Conservation (phyloP, 495 filamentous ascomycete genomes). For the Neurospora africana region DNA sequence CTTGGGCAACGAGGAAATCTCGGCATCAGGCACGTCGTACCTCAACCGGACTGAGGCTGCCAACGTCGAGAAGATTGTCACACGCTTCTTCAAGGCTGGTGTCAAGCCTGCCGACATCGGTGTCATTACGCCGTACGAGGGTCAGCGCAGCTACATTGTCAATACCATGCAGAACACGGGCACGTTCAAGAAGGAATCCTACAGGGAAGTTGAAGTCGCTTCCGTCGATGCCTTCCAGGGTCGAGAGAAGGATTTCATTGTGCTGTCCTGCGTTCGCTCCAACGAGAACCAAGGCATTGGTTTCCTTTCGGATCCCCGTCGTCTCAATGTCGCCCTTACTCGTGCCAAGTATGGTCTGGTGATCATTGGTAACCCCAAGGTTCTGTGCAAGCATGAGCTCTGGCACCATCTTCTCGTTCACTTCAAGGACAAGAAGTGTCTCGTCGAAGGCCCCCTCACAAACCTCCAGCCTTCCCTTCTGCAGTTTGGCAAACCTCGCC, state of each 20-base stretch:
- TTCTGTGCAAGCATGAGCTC: constrained; percentile 91
- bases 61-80: constrained; percentile 97
- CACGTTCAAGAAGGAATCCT: constrained; percentile 94
- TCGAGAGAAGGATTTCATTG: constrained; percentile 98
- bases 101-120: constrained; percentile 86
- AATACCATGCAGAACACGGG: constrained; percentile 97
- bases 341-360: constrained; percentile 93
- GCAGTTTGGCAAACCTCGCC: constrained; percentile 90
- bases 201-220: constrained; percentile 98
- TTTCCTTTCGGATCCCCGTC: constrained; percentile 95
- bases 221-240: constrained; percentile 99
- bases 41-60: constrained; percentile 94
- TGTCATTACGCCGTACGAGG: constrained; percentile 98
- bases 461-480: constrained; percentile 91
- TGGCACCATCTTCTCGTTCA: constrained; percentile 96
- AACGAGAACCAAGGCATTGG: constrained; percentile 99
- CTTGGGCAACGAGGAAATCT: constrained; percentile 94
- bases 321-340: constrained; percentile 97
- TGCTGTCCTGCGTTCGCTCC: constrained; percentile 94
- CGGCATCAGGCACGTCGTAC: constrained; percentile 93
- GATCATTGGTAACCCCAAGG: constrained; percentile 96
- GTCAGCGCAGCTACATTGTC: constrained; percentile 95
- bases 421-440: constrained; percentile 93
- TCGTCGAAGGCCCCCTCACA: constrained; percentile 93
- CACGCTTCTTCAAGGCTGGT: constrained; percentile 98